phyloP scores from a whole-genome alignment of 257 asterid genomes.

The Nicotiana paniculata region DNA sequence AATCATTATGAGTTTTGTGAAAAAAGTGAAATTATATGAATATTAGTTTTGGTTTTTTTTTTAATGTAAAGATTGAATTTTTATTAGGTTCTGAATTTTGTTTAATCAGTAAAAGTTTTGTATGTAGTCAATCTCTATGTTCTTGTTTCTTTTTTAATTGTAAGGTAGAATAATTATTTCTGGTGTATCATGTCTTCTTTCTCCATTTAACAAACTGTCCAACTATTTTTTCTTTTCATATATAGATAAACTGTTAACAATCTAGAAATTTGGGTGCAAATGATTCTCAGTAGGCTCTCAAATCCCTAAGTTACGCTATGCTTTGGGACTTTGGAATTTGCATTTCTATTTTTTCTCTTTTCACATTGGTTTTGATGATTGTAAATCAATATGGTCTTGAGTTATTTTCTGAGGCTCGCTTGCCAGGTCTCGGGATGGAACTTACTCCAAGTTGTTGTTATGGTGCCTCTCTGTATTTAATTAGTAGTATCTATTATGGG shows the following conservation, averaged over 20 bases:
- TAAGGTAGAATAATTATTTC: neutral
- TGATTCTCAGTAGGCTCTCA: neutral
- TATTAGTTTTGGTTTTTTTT: neutral
- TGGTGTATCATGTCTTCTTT: neutral
- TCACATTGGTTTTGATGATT: conserved; percentile 6
- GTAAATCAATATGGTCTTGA: conserved; percentile 12
- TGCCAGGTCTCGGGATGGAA: neutral
- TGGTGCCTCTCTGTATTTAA: conserved; percentile 17
- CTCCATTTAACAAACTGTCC: neutral
- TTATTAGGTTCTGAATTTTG: neutral
- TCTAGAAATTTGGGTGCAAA: neutral
- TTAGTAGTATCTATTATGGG: conserved; percentile 7
- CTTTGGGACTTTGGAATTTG: conserved; percentile 34
- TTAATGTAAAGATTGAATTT: conserved; percentile 6
- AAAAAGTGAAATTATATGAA: neutral
- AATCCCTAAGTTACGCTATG: conserved; percentile 24
- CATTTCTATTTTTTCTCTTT: conserved; percentile 1
- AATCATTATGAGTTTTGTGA: conserved; percentile 9
- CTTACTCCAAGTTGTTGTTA: neutral
- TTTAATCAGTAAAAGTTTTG: neutral
- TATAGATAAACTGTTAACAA: neutral
- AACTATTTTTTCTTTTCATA: neutral
- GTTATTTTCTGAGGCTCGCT: neutral
- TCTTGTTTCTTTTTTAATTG: neutral
- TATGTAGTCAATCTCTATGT: neutral